Base-by-base conservation (phyloP, 2,329 filamentous ascomycete genomes). In the Dactylellina parvicollis region DNA sequence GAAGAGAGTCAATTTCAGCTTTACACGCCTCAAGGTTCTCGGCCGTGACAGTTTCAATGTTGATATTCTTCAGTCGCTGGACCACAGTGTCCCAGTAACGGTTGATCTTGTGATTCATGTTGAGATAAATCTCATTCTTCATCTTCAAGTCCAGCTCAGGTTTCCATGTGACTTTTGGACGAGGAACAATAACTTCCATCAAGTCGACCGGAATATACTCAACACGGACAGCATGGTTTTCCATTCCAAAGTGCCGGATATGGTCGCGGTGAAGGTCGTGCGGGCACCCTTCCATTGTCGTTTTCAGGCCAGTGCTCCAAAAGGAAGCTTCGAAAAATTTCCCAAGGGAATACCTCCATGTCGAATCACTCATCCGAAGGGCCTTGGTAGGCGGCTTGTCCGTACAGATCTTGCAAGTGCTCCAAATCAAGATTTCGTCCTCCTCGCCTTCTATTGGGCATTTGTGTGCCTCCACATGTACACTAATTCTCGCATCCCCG, bases 271-370 rank as follows among this genome's bases (percentile, higher is more conserved):
- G 92, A 67, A 97, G 89, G 79, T 99, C 94, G 79, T 99, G 95
- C 14, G 91, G 87, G 79, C 96, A 99, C 57, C 80, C 91, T 84
- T 26, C 88, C 87, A 47, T 89, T 88, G 86, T 88, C 77, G 89
- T 88, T 79, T 89, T 90, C 52, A 98, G 83, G 36, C 92, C 90
- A 42, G 88, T 90, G 78, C 93, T 94, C 93, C 94, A 99, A 80
- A 98, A 98, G 1, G 93, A 92, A 16, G 99, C 84, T 81, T 99
- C 95, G n/a, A 99, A 84, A 78, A 98, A 99, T 81, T 99, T 99
- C 9, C 92, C 95, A 78, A 99, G 96, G 0, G 95, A 99, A 80
- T 99, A 99, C 80, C 96, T 97, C 91, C 92, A 99, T 0, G 93
- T 96, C 77, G 88, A 92, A 65, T 92, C 89, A 0, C 94, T 97